A percentile compares a stretch with the other conserved stretches of the same genome.
Evolutionary conservation across 495 filamentous ascomycete genomes (phyloP).

Genomic region (Cairneyella variabilis): DNA sequence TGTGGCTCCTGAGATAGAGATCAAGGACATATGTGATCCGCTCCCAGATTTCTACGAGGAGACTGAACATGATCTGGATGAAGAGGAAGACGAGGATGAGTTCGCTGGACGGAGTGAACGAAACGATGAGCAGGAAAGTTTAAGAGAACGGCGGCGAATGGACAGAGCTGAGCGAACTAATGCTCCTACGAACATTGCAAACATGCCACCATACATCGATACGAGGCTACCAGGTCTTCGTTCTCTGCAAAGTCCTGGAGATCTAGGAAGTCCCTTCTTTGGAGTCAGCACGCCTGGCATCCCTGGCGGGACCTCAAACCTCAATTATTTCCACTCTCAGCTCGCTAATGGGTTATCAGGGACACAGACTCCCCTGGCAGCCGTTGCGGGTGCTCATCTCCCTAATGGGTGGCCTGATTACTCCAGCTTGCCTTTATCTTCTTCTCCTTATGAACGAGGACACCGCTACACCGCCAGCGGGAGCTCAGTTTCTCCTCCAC

Average conservation of each 20-base stretch:
- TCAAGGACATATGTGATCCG: conserved; percentile 96
- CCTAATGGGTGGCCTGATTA: conserved; percentile 47
- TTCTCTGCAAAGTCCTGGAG: conserved; percentile 30
- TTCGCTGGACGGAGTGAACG: conserved; percentile 10
- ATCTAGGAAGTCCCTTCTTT: conserved; percentile 60
- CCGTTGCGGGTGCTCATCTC: conserved; percentile 68
- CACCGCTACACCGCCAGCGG: conserved; percentile 25
- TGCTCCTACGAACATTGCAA: conserved; percentile 1
- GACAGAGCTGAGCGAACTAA: conserved; percentile 31
- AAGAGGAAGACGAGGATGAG: conserved; percentile 40
- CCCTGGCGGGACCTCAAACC: conserved; percentile 79
- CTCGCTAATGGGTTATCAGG: conserved; percentile 77
- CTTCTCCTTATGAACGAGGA: conserved; percentile 8
- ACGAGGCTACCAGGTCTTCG: conserved; percentile 18
- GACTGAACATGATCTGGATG: conserved; percentile 52
- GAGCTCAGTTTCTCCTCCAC: conserved; percentile 24
- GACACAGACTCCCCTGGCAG: conserved; percentile 80
- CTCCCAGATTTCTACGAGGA: conserved; percentile 96
- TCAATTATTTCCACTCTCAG: conserved; percentile 87
- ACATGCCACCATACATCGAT: conserved; percentile 22
- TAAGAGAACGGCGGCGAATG: conserved; percentile 40
- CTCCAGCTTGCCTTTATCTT: conserved; percentile 8
- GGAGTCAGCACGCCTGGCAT: conserved; percentile 72
- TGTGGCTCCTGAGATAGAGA: conserved; percentile 76
- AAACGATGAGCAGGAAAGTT: conserved; percentile 33